These are phyloP conservation scores for Aurantiochytrium sp. DNA, from an alignment of 108 stramenopile genomes.

Conservation along the genomic window DNA sequence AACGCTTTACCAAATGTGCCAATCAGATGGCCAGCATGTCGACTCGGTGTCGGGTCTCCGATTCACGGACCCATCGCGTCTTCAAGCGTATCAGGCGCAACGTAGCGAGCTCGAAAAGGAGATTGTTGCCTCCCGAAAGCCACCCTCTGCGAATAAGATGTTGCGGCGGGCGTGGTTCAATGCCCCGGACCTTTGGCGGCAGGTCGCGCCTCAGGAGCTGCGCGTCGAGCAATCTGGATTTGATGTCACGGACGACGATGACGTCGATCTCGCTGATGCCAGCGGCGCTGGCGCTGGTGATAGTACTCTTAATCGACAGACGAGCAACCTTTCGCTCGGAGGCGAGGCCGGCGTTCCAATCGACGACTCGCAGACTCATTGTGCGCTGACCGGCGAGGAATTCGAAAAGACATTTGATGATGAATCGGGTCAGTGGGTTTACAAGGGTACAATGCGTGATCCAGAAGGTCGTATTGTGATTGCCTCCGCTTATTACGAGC, in stretches of 20 bases:
- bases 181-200: background rate
- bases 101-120: background rate
- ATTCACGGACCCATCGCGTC: background rate
- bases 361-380: background rate
- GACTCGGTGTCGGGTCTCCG: background rate
- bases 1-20: background rate
- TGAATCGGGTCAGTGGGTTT: background rate
- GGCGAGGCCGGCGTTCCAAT: background rate
- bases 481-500: conserved; percentile 8
- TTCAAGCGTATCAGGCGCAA: background rate
- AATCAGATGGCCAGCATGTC: background rate
- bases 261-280: background rate
- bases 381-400: background rate
- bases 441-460: background rate
- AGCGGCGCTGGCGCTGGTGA: background rate
- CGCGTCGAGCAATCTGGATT: background rate
- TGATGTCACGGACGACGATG: background rate
- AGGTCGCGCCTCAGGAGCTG: background rate
- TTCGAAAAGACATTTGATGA: background rate
- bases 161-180: background rate
- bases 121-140: background rate
- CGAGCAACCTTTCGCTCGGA: background rate
- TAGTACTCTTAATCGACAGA: background rate
- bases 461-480: background rate
- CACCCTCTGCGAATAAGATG: background rate